Base-by-base conservation (phyloP, 2,329 filamentous ascomycete species). In the Colletotrichum eleusines region DNA sequence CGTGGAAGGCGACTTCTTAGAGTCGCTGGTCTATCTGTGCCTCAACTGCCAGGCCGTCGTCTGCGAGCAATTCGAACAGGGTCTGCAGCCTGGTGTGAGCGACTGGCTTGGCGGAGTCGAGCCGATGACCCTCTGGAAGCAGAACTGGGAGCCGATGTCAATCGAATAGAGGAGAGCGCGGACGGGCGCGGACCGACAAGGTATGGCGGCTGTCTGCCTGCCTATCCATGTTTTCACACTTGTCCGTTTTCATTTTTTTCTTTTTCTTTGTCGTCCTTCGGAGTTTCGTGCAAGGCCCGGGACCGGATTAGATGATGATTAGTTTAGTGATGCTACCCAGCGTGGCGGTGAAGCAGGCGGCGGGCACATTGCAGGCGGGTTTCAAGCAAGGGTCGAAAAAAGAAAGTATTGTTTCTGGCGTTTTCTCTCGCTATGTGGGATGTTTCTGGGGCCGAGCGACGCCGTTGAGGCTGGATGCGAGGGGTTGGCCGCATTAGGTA, bases 41-140 rank as follows among this genome's bases (percentile, higher is more conserved):
- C 63, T 81, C 54, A 74, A 74, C 6, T 84, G 82, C 71, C 54
- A 75, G 48, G 76, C 74, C 2, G 50, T 75, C 31, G 76, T 79
- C 8, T 23, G 74, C 38, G 67, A 67, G 26, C 2, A 14, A 28
- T 33, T 38, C 23, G 35, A 38, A 48, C 51, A n/a, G 48, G 54
- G 50, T 35, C 20, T 70, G 59, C 31, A 33, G 38, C 51, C 46
- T 18, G 72, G 69, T 26, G 50, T 66, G 20, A 38, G 62, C 40
- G 54, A 33, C 40, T 63, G 59, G 58, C n/a, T 72, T 20, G 76
- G 72, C 48, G 75, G 75, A 3, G 23, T 42, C 26, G 57, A 55
- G 12, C 68, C 68, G 35, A 11, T 31, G 20, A 28, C 68, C 14
- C 35, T 70, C 33, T 9, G 11, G 26, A 26, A n/a, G 57, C 63